phyloP scores from a whole-genome alignment of 139 green algal genomes.

The Chlamydomonas applanata region DNA sequence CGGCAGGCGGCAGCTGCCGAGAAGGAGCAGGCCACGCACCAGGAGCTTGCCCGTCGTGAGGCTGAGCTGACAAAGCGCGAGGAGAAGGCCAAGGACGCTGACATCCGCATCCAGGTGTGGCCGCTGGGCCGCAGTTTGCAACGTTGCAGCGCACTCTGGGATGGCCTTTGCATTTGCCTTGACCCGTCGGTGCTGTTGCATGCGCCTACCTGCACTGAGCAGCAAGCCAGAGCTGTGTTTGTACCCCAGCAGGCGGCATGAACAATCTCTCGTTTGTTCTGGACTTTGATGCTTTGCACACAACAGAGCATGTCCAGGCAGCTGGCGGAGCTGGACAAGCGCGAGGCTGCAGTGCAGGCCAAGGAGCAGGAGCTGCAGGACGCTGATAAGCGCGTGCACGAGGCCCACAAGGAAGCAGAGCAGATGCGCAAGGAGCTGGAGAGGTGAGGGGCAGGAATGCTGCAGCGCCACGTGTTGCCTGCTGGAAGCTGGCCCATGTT shows the following conservation, averaged over 20 bases:
- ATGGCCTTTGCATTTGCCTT: no score
- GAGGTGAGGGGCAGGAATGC: no score
- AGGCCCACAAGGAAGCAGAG: background rate
- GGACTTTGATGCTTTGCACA: no score
- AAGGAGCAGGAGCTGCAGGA: background rate
- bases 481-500: background rate
- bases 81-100: slow-evolving; percentile 3
- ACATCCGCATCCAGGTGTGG: background rate
- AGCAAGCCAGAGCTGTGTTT: no score
- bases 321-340: background rate
- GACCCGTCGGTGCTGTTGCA: no score
- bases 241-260: no score
- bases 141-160: no score
- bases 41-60: background rate
- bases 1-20: background rate
- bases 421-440: background rate
- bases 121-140: no score
- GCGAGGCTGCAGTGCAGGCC: background rate
- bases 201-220: no score
- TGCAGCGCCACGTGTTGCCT: background rate
- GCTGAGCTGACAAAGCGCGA: background rate
- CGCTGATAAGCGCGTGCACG: background rate
- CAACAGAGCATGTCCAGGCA: background rate
- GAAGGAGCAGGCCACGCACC: background rate
- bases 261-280: no score